Percentiles rank a stretch among this genome's conserved stretches.
These are phyloP conservation scores for Tulasnella calospora DNA, from an alignment of 768 basidiomycete genomes.

Conservation along the genomic window DNA sequence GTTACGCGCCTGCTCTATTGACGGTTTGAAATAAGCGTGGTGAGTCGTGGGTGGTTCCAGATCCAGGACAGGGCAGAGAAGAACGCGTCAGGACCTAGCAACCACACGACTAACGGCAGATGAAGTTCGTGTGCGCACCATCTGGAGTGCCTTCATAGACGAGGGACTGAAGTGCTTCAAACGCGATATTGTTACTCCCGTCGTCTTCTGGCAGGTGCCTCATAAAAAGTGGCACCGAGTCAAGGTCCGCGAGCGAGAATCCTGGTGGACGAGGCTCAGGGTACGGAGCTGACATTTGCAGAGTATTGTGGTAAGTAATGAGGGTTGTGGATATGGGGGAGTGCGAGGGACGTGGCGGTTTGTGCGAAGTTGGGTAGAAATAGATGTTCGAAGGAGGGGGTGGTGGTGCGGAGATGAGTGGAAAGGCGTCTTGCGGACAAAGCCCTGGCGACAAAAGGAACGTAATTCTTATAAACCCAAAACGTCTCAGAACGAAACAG, in stretches of 20 bases:
- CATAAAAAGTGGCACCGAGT: slow-evolving; percentile 89
- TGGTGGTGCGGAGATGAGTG: background rate
- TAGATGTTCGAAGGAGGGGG: slow-evolving; percentile 1
- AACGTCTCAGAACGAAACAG: background rate
- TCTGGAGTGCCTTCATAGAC: slow-evolving; percentile 88
- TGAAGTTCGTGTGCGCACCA: slow-evolving; percentile 54
- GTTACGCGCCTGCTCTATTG: slow-evolving; percentile 76
- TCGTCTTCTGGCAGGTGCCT: slow-evolving; percentile 70
- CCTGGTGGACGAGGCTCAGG: slow-evolving; percentile 7
- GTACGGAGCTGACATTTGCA: background rate
- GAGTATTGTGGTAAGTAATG: background rate
- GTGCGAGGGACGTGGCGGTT: background rate
- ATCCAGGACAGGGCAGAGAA: background rate
- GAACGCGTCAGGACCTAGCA: background rate
- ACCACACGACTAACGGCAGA: background rate
- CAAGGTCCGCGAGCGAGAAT: slow-evolving; percentile 44
- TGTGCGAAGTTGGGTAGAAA: slow-evolving; percentile 7
- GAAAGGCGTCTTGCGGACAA: background rate
- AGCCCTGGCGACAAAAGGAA: background rate
- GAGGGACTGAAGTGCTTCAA: slow-evolving; percentile 82
- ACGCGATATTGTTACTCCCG: slow-evolving; percentile 51
- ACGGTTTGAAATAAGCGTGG: slow-evolving; percentile 11
- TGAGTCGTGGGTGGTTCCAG: background rate
- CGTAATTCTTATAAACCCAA: background rate
- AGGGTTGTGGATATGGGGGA: slow-evolving; percentile 3